These are phyloP conservation scores for Scheffersomyces lignosus DNA, from an alignment of 805 yeast genomes.

Conservation along the genomic window DNA sequence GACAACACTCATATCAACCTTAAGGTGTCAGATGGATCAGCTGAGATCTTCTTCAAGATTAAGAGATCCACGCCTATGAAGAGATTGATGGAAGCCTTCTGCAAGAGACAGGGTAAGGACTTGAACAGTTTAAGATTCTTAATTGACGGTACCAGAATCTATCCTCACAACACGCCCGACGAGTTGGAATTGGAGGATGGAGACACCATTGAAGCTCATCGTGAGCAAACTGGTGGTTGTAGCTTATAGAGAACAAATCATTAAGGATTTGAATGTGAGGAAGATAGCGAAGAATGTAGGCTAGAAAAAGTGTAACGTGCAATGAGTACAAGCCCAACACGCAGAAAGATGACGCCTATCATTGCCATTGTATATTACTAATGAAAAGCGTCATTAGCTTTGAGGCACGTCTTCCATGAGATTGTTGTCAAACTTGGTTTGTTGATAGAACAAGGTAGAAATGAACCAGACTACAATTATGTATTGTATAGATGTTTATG, in stretches of 20 bases:
- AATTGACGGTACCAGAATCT: conserved; percentile 89
- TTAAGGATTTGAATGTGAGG: too few species aligned
- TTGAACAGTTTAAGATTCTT: conserved; percentile 80
- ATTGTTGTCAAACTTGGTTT: too few species aligned
- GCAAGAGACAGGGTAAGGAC: conserved; percentile 95
- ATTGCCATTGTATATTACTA: too few species aligned
- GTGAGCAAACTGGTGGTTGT: conserved; percentile 83
- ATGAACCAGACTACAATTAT: too few species aligned
- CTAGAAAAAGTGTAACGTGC: too few species aligned
- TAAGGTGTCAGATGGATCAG: conserved; percentile 90
- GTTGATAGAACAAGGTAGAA: too few species aligned
- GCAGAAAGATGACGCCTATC: too few species aligned
- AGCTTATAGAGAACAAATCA: conserved; percentile 1
- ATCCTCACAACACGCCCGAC: conserved; percentile 89
- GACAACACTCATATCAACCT: conserved; percentile 78
- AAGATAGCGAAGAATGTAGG: too few species aligned
- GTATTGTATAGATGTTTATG: too few species aligned
- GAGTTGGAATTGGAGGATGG: conserved; percentile 92
- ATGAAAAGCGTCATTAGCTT: too few species aligned
- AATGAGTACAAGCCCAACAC: too few species aligned
- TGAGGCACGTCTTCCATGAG: too few species aligned
- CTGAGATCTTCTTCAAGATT: conserved; percentile 94
- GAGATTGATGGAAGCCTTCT: conserved; percentile 96
- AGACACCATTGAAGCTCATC: conserved; percentile 94
- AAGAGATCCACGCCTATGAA: conserved; percentile 88